Evolutionary conservation across 129 eudicot genomes (phyloP).

Genomic region (Kitagawia praeruptora): DNA sequence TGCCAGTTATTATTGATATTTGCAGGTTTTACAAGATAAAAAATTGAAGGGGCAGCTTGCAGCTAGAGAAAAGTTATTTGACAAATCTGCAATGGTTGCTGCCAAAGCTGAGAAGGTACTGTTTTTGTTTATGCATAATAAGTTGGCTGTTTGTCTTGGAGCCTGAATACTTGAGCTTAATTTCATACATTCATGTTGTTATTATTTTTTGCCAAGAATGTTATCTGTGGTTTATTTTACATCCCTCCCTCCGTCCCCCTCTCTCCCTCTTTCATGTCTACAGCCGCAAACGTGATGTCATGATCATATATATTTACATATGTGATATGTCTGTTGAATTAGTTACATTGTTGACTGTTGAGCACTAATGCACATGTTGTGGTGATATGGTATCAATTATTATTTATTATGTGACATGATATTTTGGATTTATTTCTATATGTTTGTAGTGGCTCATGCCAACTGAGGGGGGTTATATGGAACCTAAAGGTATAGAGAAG

Average conservation of each 20-base stretch:
- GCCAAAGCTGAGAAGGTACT: conserved; percentile 69
- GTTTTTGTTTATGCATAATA: not conserved
- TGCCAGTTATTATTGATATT: not conserved
- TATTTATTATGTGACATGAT: not conserved
- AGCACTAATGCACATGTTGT: not conserved
- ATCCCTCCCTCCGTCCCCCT: not conserved
- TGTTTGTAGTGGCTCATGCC: conserved; percentile 80
- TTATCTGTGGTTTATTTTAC: not conserved
- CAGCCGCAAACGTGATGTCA: not conserved
- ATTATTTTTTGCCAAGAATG: not conserved
- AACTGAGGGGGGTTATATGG: conserved; percentile 67
- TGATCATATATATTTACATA: not conserved
- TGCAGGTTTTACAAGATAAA: conserved; percentile 62
- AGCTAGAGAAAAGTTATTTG: conserved; percentile 51
- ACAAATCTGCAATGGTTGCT: conserved; percentile 71
- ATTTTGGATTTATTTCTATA: not conserved
- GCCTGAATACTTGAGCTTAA: not conserved
- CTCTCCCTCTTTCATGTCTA: not conserved
- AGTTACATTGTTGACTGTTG: not conserved
- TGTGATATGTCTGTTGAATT: not conserved
- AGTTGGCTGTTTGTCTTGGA: not conserved
- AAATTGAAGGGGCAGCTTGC: conserved; percentile 86
- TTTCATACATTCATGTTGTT: not conserved
- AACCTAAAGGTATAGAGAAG: conserved; percentile 78
- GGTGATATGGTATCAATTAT: not conserved